A percentile compares a stretch with the other conserved stretches of the same genome.
phyloP scores from a whole-genome alignment of 208 protist genomes.

The Leishmania martiniquensis region DNA sequence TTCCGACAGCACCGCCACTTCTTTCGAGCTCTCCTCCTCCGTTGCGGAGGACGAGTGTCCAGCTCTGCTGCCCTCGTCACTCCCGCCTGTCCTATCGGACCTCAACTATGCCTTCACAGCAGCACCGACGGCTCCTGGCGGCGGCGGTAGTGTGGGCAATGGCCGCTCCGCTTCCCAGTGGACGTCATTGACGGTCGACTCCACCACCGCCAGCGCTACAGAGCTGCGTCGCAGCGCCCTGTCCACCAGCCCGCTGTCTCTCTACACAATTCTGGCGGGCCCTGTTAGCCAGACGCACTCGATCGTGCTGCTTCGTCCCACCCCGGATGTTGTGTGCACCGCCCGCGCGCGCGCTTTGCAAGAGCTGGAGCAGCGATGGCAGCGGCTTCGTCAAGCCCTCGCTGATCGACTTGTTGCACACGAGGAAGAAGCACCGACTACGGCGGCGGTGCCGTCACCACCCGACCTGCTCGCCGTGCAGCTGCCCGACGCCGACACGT shows the following conservation, averaged over 20 bases:
- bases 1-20: not conserved
- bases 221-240: conserved; percentile 42
- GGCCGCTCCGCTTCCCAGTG: not conserved
- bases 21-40: too few relatives aligned
- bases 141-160: not conserved
- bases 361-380: conserved; percentile 52
- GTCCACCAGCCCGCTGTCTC: conserved; percentile 43
- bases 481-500: conserved; percentile 39
- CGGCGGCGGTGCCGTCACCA: not conserved
- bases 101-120: conserved; percentile 55
- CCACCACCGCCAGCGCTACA: conserved; percentile 8
- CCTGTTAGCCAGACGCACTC: conserved; percentile 52
- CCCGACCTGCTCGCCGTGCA: conserved; percentile 8
- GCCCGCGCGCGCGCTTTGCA: conserved; percentile 42
- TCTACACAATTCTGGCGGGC: conserved; percentile 46
- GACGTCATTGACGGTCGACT: not conserved
- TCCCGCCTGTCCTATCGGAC: conserved; percentile 71
- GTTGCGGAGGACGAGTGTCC: conserved; percentile 29
- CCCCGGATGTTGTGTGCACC: conserved; percentile 30
- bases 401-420: conserved; percentile 34
- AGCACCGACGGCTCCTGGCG: not conserved
- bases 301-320: conserved; percentile 62
- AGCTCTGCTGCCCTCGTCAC: conserved; percentile 45
- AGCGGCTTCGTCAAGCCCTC: conserved; percentile 45
- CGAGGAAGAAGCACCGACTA: conserved; percentile 36